These are phyloP conservation scores for Chondrus crispus DNA, from an alignment of 23 red algal genomes.

Conservation along the genomic window DNA sequence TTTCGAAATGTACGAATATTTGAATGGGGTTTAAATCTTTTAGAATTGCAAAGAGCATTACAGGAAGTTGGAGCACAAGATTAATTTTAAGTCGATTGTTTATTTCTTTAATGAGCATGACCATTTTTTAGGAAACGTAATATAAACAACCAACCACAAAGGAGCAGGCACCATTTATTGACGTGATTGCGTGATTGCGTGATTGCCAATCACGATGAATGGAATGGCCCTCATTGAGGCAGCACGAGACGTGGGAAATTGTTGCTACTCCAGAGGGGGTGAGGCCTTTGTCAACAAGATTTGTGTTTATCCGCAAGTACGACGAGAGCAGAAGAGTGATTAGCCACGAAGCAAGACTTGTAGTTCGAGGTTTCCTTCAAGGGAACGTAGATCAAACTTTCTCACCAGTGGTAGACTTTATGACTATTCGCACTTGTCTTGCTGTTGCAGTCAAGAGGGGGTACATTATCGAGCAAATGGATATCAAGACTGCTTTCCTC, in stretches of 20 bases:
- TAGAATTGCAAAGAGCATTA: too few species aligned
- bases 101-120: too few species aligned
- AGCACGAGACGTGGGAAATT: constrained; percentile 3
- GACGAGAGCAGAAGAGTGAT: background rate
- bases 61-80: too few species aligned
- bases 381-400: constrained; percentile 1
- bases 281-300: background rate
- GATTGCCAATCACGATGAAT: too few species aligned
- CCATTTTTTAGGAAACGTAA: too few species aligned
- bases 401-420: constrained; percentile 38
- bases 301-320: background rate
- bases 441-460: constrained; percentile 18
- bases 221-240: background rate
- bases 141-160: too few species aligned
- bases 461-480: constrained; percentile 6
- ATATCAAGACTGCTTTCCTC: constrained; percentile 59
- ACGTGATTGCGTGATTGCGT: too few species aligned
- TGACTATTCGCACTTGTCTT: background rate
- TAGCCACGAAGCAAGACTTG: constrained; percentile 39
- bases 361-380: constrained; percentile 37
- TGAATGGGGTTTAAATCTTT: too few species aligned
- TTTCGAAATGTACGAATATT: too few species aligned
- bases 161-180: too few species aligned
- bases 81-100: too few species aligned
- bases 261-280: background rate